Evolutionary conservation across 768 basidiomycete species (phyloP).

Genomic region (Russula sp.): DNA sequence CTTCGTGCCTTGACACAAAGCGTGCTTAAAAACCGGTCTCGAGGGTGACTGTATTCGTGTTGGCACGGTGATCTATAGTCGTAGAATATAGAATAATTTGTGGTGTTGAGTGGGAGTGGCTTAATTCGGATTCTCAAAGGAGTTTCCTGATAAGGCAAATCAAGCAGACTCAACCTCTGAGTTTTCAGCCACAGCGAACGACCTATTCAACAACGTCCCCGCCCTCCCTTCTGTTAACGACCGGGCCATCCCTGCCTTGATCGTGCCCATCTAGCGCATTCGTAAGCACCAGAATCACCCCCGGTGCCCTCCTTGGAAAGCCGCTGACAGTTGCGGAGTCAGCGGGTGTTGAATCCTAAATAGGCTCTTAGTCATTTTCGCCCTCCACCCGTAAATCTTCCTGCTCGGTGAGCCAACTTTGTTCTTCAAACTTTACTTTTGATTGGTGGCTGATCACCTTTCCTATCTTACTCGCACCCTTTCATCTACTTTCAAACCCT

Average conservation of each 20-base stretch:
- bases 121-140: constrained; percentile 8
- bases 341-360: constrained; percentile 27
- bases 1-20: constrained; percentile 21
- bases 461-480: constrained; percentile 11
- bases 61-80: too few relatives aligned
- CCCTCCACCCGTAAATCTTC: constrained; percentile 27
- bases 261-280: background rate
- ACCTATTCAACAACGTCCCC: constrained; percentile 12
- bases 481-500: constrained; percentile 4
- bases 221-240: background rate
- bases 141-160: constrained; percentile 15
- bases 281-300: constrained; percentile 4
- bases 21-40: constrained; percentile 10
- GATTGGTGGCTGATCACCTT: constrained; percentile 24
- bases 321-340: constrained; percentile 22
- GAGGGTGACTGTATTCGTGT: background rate
- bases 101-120: background rate
- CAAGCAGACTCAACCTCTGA: constrained; percentile 8
- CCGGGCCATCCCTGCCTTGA: constrained; percentile 13
- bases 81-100: background rate
- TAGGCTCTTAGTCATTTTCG: constrained; percentile 26
- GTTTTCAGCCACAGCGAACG: constrained; percentile 23
- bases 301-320: background rate
- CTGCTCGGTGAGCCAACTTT: constrained; percentile 29
- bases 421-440: constrained; percentile 25